Evolutionary conservation across 495 filamentous ascomycete genomes (phyloP), one percentile per base, ranked within the genome.

Genomic region (Penicillium longicatenatum): DNA sequence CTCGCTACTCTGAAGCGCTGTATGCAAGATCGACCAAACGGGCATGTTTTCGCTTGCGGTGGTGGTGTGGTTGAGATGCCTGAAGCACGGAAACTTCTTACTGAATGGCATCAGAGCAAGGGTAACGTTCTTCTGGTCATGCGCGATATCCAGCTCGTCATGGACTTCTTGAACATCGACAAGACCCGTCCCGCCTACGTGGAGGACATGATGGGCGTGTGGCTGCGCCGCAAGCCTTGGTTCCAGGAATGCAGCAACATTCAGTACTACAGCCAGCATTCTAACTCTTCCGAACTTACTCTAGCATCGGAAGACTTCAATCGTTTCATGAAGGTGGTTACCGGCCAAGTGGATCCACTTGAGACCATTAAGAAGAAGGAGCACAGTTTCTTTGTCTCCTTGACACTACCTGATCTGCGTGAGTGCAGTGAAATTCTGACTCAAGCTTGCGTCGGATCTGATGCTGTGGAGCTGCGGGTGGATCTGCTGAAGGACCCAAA

Each of bases 221-320:
- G 93, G 83, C 78, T 92, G 46, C 89, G 95, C 46, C 86, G 94
- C 16, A 94, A 93, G 73, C 90, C 91, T 3, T 95, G 90, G 86
- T 98, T 90, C 74, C 79, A 88, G 54, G 87, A 93, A 63, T 98
- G 94, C 79, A 97, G 93, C 77, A 98, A 97, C 70, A 89, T 89
- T 69, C 90, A 96, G 64, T 97, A 95, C 77, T 86, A 92, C 76
- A 93, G 89, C 73, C 89, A 89, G 44, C 81, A 83, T 22, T 81
- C 84, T 4, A 82, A 77, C 29, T 58, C 68, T 10, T 57, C 68
- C 12, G 72, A 71, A 16, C 74, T 90, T 41, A 75, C 79, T 17
- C 79, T 86, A 58, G 85, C 89, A 10, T 82, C 88, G 4, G 79
- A 88, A 46, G 92, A 96, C 68, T 97, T 98, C 66, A 74, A 76